phyloP scores from a whole-genome alignment of 805 yeast genomes.

The Yamadazyma endophytica region DNA sequence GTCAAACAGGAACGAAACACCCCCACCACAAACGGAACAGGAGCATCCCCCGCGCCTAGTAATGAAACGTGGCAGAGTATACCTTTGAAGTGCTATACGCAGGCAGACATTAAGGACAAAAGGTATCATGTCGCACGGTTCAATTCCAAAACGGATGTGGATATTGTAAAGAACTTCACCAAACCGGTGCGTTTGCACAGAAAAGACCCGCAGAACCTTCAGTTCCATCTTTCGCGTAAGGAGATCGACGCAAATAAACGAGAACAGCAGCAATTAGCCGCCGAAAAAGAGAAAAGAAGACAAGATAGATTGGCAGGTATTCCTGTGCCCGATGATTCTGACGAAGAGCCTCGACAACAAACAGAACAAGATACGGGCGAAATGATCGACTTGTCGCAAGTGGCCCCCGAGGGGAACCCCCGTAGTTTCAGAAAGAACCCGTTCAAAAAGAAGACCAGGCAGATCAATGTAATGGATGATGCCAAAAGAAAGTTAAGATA shows the following conservation, averaged over 20 bases:
- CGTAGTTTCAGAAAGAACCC: slow-evolving; percentile 56
- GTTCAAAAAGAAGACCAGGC: slow-evolving; percentile 78
- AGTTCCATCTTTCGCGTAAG: slow-evolving; percentile 75
- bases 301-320: slow-evolving; percentile 13
- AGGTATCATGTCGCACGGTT: slow-evolving; percentile 81
- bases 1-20: neutral
- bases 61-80: slow-evolving; percentile 44
- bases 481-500: slow-evolving; percentile 79
- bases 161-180: slow-evolving; percentile 67
- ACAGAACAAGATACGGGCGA: no score
- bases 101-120: slow-evolving; percentile 65
- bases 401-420: slow-evolving; percentile 93
- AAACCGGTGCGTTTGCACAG: slow-evolving; percentile 86
- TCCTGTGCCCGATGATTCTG: slow-evolving; percentile 15
- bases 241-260: slow-evolving; percentile 59
- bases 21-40: slow-evolving; percentile 2
- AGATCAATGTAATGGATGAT: slow-evolving; percentile 77
- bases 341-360: no score
- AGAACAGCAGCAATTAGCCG: slow-evolving; percentile 25
- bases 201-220: slow-evolving; percentile 89
- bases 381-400: slow-evolving; percentile 59
- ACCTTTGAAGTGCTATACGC: slow-evolving; percentile 67
- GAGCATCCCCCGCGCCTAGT: no score
- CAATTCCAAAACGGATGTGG: slow-evolving; percentile 67
- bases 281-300: slow-evolving; percentile 18